Evolutionary conservation across 2,329 filamentous ascomycete species (phyloP), one percentile per base, ranked within the genome.

Genomic region (Aspergillus fructus): DNA sequence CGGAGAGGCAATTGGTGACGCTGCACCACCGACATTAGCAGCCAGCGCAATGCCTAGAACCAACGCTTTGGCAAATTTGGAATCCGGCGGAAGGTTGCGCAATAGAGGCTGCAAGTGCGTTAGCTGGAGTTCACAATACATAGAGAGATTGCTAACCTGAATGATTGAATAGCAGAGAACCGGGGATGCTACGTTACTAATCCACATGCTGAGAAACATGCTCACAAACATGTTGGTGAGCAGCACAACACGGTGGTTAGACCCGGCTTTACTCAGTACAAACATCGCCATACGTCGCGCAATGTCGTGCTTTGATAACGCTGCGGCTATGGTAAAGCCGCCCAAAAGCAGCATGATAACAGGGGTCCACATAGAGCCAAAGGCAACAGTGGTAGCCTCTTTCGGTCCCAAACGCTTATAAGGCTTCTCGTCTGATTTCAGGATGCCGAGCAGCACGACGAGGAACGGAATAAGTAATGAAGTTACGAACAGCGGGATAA

Each of bases 171-270:
- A 97, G 79, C 94, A 99, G 39, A 99, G 83, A 9, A 99, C 94
- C 0, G 94, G 94, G 1, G 96, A 93, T 1, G 94, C 94, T 27
- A 99, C 96, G 66, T 99, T 99, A 77, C 92, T 96, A 69, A 99
- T 97, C 82, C 96, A 91, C 94, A 99, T 99, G 67, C 92, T 97
- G 8, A 96, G 89, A 73, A 99, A 96, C 69, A 94, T 96, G 55
- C 93, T 93, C 42, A 99, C 94, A 67, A 97, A 93, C 94, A 99
- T 99, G 77, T 93, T 97, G 53, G 93, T 94, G n/a, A 99, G 77
- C 4, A 99, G 82, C 3, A 99, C 94, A 2, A 90, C 93, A 55
- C 88, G 83, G 9, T 94, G 94, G 67, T 88, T 89, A 3, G 94
- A 97, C 6, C 94, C 94, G 8, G 94, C 94, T 78, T 96, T 97